Evolutionary conservation across 495 filamentous ascomycete species (phyloP).

Genomic region (Penicillium soppii): DNA sequence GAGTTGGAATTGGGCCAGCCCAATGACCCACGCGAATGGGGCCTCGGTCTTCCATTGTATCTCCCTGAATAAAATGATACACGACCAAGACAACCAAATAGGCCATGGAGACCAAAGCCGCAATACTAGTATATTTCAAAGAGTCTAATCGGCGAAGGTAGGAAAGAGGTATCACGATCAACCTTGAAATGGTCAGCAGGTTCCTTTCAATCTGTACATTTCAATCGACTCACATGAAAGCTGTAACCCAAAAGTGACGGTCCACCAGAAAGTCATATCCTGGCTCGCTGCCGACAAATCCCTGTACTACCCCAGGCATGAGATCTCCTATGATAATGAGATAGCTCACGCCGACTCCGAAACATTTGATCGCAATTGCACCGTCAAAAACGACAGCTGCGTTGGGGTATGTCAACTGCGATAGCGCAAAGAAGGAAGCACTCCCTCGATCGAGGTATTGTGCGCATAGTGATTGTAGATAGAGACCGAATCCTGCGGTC

Average conservation of each 20-base stretch:
- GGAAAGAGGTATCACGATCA: slow-evolving; percentile 90
- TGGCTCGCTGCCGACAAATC: slow-evolving; percentile 62
- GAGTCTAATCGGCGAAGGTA: slow-evolving; percentile 90
- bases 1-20: slow-evolving; percentile 71
- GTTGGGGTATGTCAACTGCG: slow-evolving; percentile 94
- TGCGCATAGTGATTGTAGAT: slow-evolving; percentile 89
- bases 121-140: slow-evolving; percentile 92
- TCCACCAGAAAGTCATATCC: slow-evolving; percentile 74
- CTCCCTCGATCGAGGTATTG: slow-evolving; percentile 85
- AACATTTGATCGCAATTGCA: slow-evolving; percentile 96
- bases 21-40: slow-evolving; percentile 71
- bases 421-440: slow-evolving; percentile 86
- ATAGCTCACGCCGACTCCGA: slow-evolving; percentile 94
- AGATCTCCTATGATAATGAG: slow-evolving; percentile 98
- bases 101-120: slow-evolving; percentile 88
- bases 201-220: not conserved
- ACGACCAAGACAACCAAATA: slow-evolving; percentile 91
- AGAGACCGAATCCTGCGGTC: slow-evolving; percentile 88
- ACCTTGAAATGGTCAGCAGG: slow-evolving; percentile 48
- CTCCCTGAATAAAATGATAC: slow-evolving; percentile 80
- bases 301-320: slow-evolving; percentile 90
- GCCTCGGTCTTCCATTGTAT: slow-evolving; percentile 70
- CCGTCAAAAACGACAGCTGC: slow-evolving; percentile 94
- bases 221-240: slow-evolving; percentile 69
- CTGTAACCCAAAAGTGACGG: slow-evolving; percentile 97